These are phyloP conservation scores for Pythium rishiriense DNA, from an alignment of 352 stramenopile species.

Conservation along the genomic window DNA sequence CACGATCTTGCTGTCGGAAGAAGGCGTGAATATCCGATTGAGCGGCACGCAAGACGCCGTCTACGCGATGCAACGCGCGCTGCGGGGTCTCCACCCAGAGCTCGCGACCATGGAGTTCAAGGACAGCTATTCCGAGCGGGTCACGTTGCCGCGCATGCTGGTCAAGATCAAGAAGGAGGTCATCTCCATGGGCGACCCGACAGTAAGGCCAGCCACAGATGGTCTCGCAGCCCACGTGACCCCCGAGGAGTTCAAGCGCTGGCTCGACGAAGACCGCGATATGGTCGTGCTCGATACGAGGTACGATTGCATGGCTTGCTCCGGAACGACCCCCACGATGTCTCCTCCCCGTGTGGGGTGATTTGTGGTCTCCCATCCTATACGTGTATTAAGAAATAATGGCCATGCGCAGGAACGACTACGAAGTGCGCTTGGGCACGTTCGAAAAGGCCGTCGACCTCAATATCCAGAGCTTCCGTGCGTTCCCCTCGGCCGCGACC, in stretches of 20 bases:
- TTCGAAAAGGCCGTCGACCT: conserved; percentile 73
- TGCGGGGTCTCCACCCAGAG: conserved; percentile 39
- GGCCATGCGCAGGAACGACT: conserved; percentile 81
- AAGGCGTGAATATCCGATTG: conserved; percentile 72
- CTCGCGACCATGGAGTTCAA: conserved; percentile 62
- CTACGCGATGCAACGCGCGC: conserved; percentile 45
- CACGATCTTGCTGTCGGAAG: conserved; percentile 63
- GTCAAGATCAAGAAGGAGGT: conserved; percentile 80
- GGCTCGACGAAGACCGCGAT: conserved; percentile 65
- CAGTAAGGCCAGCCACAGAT: conserved; percentile 45
- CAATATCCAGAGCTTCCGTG: conserved; percentile 71
- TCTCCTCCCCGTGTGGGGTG: no score
- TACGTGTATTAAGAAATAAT: no score
- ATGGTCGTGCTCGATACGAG: conserved; percentile 71
- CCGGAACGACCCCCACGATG: no score
- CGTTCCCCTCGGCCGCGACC: conserved; percentile 47
- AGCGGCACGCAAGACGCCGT: conserved; percentile 47
- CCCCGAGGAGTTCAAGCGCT: conserved; percentile 63
- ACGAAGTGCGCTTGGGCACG: conserved; percentile 71
- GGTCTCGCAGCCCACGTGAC: conserved; percentile 59
- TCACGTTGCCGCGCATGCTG: conserved; percentile 67
- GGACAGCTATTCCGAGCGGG: conserved; percentile 50
- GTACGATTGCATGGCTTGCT: conserved; percentile 22
- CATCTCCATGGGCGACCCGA: conserved; percentile 63
- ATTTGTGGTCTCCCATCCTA: no score